Base-by-base conservation (phyloP, 257 asterid species). In the Lycium ferocissimum region DNA sequence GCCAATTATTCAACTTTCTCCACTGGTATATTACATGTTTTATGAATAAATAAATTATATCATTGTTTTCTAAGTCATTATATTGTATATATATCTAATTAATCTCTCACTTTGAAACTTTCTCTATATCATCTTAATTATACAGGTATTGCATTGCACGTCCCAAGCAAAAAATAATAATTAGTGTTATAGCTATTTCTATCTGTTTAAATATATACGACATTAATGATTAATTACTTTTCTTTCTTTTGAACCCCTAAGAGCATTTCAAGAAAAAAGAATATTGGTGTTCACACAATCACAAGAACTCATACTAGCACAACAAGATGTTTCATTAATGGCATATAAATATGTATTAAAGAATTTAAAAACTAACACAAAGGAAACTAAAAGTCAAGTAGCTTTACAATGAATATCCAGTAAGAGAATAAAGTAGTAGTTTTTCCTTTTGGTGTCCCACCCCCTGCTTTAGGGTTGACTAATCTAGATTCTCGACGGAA, bases 1-100 rank as follows among this genome's bases (percentile, higher is more conserved):
- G 85, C 38, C 79, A 86, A 85, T 80, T 87, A 47, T 79, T 90
- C 40, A 58, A 53, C 51, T 61, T 49, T 49, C 6, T 75, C 81
- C 20, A 81, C 35, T 54, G 8, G 51, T 80, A 4, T 5, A 37
- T 35, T 40, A 80, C 17, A 43, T 37, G 18, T 15, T 13, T 14
- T 53, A 26, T 26, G 33, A 35, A 80, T 54, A 11, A 56, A 54
- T 33, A 17, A 37, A 57, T 80, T 37, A 18, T 56, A 57, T 12
- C 5, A 13, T 37, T 57, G 2, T 54, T 79, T 79, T 14, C 47
- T 40, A 9, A 69, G 47, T 11, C 78, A 37, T 35, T 26, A 26
- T 40, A 69, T 35, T 8, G 9, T 11, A 69, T 69, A 69, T 69
- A 35, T 4, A 40, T 13, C 35, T 40, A 9, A 69, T 26, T 14